A percentile compares a stretch with the other conserved stretches of the same genome.
phyloP scores from a whole-genome alignment of 2,329 filamentous ascomycete species.

The Talaromyces marneffei region DNA sequence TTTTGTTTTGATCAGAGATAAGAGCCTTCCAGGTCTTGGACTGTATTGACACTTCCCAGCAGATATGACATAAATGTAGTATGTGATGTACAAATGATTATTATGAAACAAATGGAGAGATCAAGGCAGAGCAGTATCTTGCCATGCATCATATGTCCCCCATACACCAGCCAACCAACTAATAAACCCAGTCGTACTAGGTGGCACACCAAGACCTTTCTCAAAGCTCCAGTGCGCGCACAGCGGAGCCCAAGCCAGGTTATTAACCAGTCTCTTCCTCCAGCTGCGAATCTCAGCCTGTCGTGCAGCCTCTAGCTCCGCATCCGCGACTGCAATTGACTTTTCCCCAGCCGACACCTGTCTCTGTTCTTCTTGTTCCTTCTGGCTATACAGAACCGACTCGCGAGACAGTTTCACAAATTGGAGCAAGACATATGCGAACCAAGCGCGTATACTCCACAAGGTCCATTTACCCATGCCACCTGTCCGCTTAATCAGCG shows the following conservation, averaged over 20 bases:
- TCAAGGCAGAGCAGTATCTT: conserved; percentile 26
- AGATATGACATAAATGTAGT: background rate
- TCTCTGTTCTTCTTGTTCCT: conserved; percentile 23
- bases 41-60: background rate
- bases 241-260: conserved; percentile 72
- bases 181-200: conserved; percentile 53
- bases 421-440: conserved; percentile 69
- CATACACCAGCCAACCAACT: conserved; percentile 49
- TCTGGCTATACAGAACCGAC: conserved; percentile 28
- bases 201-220: conserved; percentile 54
- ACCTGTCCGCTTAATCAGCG: conserved; percentile 37
- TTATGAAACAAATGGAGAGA: background rate
- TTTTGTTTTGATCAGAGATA: background rate
- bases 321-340: conserved; percentile 6
- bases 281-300: conserved; percentile 48
- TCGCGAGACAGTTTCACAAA: conserved; percentile 58
- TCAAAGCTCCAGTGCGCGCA: conserved; percentile 78
- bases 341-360: conserved; percentile 18
- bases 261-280: conserved; percentile 59
- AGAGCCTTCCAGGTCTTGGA: background rate
- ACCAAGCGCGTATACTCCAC: conserved; percentile 77
- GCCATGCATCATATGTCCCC: conserved; percentile 43
- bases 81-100: background rate
- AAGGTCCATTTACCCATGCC: conserved; percentile 58
- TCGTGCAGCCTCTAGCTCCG: conserved; percentile 27